Evolutionary conservation across 768 basidiomycete genomes (phyloP).

Genomic region (Boletus huronensis): DNA sequence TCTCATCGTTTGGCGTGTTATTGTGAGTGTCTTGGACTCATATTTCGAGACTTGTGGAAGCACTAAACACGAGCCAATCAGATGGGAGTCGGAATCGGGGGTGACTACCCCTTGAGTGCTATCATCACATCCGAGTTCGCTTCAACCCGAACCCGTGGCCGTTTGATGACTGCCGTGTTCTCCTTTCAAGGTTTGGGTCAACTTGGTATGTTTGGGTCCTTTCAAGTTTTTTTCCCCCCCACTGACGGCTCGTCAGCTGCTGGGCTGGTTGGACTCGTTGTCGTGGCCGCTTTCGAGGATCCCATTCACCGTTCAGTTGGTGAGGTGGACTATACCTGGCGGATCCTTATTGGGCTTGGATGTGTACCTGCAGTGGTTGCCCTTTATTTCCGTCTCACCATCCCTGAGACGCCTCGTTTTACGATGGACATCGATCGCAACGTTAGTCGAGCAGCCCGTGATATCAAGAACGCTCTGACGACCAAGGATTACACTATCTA

Average conservation of each 20-base stretch:
- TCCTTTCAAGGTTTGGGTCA: conserved; percentile 86
- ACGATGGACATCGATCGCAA: conserved; percentile 87
- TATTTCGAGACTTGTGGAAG: background rate
- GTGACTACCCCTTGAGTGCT: conserved; percentile 79
- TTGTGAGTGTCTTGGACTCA: conserved; percentile 35
- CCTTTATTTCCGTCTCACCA: conserved; percentile 85
- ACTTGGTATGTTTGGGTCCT: conserved; percentile 44
- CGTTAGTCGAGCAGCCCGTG: conserved; percentile 62
- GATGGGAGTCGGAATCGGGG: conserved; percentile 80
- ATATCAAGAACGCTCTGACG: conserved; percentile 62
- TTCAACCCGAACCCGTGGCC: conserved; percentile 65
- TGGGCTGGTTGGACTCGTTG: conserved; percentile 58
- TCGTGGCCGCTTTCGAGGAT: conserved; percentile 61
- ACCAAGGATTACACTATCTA: conserved; percentile 43
- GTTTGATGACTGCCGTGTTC: conserved; percentile 86
- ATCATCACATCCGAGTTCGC: conserved; percentile 89
- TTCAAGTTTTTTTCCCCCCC: background rate
- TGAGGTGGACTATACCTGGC: conserved; percentile 72
- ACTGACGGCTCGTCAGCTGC: conserved; percentile 40
- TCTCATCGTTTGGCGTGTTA: conserved; percentile 76
- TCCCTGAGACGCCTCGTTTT: conserved; percentile 86
- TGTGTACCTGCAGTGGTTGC: conserved; percentile 73
- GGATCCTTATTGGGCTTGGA: conserved; percentile 81
- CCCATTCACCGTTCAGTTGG: conserved; percentile 36
- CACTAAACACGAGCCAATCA: conserved; percentile 35